phyloP scores from a whole-genome alignment of 306 rosid genomes.

The Gastrolobium bilobum region DNA sequence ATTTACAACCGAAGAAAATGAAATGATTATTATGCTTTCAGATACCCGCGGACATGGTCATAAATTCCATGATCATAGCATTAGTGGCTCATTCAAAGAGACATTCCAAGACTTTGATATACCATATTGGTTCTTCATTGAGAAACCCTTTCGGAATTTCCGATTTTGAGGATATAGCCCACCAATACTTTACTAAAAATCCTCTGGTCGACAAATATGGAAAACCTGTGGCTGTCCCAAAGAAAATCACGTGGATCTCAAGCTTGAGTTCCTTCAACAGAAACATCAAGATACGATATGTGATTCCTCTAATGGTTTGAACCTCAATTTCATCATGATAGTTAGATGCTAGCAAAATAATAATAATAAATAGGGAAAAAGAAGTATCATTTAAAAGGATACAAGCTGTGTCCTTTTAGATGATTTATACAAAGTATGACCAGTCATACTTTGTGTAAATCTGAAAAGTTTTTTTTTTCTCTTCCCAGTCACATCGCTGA shows the following conservation, averaged over 20 bases:
- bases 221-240: neutral
- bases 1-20: neutral
- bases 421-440: no score
- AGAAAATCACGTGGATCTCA: neutral
- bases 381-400: no score
- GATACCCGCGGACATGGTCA: slow-evolving; percentile 7
- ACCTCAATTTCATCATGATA: neutral
- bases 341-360: no score
- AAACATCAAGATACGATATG: no score
- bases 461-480: no score
- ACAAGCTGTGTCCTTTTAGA: no score
- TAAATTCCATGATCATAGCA: slow-evolving; percentile 2
- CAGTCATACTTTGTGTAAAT: no score
- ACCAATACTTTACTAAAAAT: neutral
- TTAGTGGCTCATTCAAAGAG: neutral
- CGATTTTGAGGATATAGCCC: neutral
- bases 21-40: slow-evolving; percentile 10
- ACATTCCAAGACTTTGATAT: neutral
- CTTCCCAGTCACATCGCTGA: no score
- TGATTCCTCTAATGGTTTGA: no score
- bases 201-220: neutral
- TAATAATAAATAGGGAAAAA: no score
- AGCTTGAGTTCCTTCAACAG: neutral
- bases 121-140: slow-evolving; percentile 16
- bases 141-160: neutral